Conservation (phyloP, 805 yeast species). For the Cyberlindnera amylophila region DNA sequence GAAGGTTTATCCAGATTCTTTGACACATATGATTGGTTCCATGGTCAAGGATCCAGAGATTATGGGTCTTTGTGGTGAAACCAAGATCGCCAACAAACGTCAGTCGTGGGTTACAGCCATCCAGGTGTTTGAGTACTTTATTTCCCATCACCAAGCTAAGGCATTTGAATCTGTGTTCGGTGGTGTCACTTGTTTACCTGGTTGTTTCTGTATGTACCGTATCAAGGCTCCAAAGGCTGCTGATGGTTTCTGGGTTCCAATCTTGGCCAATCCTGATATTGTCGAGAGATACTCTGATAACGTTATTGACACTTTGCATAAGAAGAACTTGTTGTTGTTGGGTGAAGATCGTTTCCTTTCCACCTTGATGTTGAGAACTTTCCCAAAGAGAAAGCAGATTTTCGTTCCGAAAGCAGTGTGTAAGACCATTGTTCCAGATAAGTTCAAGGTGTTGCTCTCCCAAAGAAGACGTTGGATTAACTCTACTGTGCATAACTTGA, state of each 20-base stretch:
- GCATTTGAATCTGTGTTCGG: slow-evolving; percentile 96
- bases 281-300: slow-evolving; percentile 90
- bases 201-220: slow-evolving; percentile 90
- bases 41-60: slow-evolving; percentile 81
- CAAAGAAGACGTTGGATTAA: slow-evolving; percentile 97
- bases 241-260: slow-evolving; percentile 88
- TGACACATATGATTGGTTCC: slow-evolving; percentile 87
- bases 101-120: slow-evolving; percentile 89
- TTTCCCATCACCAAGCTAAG: slow-evolving; percentile 91
- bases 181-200: slow-evolving; percentile 92
- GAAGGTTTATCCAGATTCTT: slow-evolving; percentile 77
- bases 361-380: slow-evolving; percentile 80
- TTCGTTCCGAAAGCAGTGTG: slow-evolving; percentile 91
- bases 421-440: slow-evolving; percentile 85
- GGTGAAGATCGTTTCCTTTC: slow-evolving; percentile 91
- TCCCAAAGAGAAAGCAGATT: slow-evolving; percentile 84
- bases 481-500: slow-evolving; percentile 87
- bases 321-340: slow-evolving; percentile 74
- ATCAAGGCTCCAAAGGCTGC: slow-evolving; percentile 83
- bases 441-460: slow-evolving; percentile 72
- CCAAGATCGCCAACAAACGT: slow-evolving; percentile 80
- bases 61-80: slow-evolving; percentile 95
- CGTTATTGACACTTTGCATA: slow-evolving; percentile 77
- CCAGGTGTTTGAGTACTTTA: slow-evolving; percentile 90
- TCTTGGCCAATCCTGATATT: slow-evolving; percentile 87